These are phyloP conservation scores for Diaporthe sp. DNA, from an alignment of 2,329 filamentous ascomycete species.

Conservation along the genomic window DNA sequence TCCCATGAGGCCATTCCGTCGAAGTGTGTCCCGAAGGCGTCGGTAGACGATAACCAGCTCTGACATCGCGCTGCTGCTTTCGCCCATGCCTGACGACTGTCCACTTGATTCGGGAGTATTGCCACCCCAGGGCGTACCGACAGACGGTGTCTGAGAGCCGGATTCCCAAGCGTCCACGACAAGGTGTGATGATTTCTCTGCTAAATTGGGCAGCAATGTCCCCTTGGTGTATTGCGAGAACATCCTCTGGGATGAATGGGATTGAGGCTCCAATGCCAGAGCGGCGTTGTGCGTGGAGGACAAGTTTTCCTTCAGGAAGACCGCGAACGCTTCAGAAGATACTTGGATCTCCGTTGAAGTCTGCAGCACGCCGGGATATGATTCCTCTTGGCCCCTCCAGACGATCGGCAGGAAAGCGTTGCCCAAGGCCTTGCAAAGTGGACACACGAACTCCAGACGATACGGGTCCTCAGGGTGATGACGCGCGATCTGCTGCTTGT, in stretches of 20 bases:
- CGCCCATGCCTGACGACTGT: slow-evolving; percentile 46
- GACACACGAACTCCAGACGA: slow-evolving; percentile 93
- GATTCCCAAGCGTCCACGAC: slow-evolving; percentile 61
- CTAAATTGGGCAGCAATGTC: slow-evolving; percentile 57
- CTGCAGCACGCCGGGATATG: slow-evolving; percentile 81
- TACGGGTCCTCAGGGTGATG: slow-evolving; percentile 89
- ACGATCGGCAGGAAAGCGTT: slow-evolving; percentile 96
- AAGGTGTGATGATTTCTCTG: slow-evolving; percentile 54
- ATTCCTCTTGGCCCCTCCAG: slow-evolving; percentile 93
- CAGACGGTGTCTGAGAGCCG: slow-evolving; percentile 51
- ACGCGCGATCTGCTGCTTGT: slow-evolving; percentile 92
- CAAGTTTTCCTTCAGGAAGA: slow-evolving; percentile 67
- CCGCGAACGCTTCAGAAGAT: slow-evolving; percentile 65
- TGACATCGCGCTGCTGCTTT: slow-evolving; percentile 55
- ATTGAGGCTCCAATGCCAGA: slow-evolving; percentile 2
- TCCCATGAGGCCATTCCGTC: slow-evolving; percentile 65
- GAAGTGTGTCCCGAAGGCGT: slow-evolving; percentile 71
- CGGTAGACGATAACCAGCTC: slow-evolving; percentile 74
- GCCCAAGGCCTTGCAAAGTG: slow-evolving; percentile 94
- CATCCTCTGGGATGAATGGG: slow-evolving; percentile 46
- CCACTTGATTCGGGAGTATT: slow-evolving; percentile 54
- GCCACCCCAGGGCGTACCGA: slow-evolving; percentile 57
- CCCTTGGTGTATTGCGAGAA: slow-evolving; percentile 57
- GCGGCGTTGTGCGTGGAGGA: slow-evolving; percentile 10
- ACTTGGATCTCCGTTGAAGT: slow-evolving; percentile 54